Conservation (phyloP, 306 rosid species). For the Ormosia semicastrata region DNA sequence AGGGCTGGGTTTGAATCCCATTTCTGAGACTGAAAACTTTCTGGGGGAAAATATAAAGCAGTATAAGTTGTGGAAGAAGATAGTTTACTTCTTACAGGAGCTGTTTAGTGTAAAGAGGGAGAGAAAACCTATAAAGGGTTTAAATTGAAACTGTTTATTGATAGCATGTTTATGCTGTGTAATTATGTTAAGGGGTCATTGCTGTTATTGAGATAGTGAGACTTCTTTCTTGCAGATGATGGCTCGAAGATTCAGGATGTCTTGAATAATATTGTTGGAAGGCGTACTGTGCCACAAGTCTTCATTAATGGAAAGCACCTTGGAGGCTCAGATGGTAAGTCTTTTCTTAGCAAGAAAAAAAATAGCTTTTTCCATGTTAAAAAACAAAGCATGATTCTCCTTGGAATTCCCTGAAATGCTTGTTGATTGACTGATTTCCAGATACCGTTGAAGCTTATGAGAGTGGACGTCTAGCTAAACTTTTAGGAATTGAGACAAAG, state of each 20-base stretch:
- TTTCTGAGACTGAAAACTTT: slow-evolving; percentile 1
- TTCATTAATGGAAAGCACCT: slow-evolving; percentile 79
- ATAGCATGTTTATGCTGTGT: slow-evolving; percentile 9
- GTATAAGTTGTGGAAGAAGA: background rate
- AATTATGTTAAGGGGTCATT: slow-evolving; percentile 13
- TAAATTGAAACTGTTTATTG: background rate
- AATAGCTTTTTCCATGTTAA: background rate
- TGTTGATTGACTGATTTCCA: slow-evolving; percentile 37
- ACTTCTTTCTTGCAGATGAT: slow-evolving; percentile 59
- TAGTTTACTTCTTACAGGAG: background rate
- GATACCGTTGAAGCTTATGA: slow-evolving; percentile 77
- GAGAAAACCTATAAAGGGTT: background rate
- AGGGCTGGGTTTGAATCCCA: background rate
- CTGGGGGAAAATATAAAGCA: background rate
- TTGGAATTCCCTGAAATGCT: background rate
- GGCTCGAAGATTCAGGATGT: slow-evolving; percentile 74
- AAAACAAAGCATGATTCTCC: background rate
- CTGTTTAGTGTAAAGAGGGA: background rate
- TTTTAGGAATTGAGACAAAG: slow-evolving; percentile 55
- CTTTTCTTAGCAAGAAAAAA: background rate
- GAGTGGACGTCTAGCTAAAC: slow-evolving; percentile 66
- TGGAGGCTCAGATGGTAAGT: slow-evolving; percentile 93
- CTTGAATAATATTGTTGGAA: slow-evolving; percentile 57
- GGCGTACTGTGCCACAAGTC: slow-evolving; percentile 94
- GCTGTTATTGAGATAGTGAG: slow-evolving; percentile 10